Percentiles rank a stretch among this genome's conserved stretches.
These are phyloP conservation scores for Setaria italica DNA, from an alignment of 202 grass and related monocot genomes.

Conservation along the genomic window DNA sequence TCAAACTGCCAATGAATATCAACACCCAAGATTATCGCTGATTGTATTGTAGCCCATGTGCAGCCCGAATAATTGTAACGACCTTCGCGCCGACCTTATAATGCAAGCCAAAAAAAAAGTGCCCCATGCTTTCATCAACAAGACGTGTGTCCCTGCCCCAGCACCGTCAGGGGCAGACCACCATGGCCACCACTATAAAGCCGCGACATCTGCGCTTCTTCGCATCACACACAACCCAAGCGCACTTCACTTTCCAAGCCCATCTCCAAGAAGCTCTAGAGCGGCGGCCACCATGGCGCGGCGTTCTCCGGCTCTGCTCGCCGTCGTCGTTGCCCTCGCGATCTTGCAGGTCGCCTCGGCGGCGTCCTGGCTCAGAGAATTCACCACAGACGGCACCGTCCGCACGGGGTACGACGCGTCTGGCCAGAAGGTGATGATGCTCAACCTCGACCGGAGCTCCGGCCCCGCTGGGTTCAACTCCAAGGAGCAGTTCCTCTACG, in stretches of 20 bases:
- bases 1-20: background rate
- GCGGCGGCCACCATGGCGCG: background rate
- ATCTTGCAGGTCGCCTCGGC: background rate
- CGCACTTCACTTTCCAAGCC: background rate
- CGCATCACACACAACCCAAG: background rate
- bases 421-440: background rate
- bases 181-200: constrained; percentile 1
- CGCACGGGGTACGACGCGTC: background rate
- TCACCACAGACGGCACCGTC: constrained; percentile 10
- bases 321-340: background rate
- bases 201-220: background rate
- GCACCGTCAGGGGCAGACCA: too few species aligned
- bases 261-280: background rate
- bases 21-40: background rate
- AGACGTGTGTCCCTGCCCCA: too few species aligned
- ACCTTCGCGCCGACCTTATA: background rate
- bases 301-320: background rate
- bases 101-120: background rate
- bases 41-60: constrained; percentile 9
- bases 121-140: too few species aligned
- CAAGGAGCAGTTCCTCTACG: constrained; percentile 19
- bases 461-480: constrained; percentile 20
- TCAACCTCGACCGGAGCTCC: constrained; percentile 9
- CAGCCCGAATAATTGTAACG: constrained; percentile 21
- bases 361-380: background rate